Evolutionary conservation across 768 basidiomycete genomes (phyloP), one percentile per base, ranked within the genome.

Genomic region (Mycena haematopus): DNA sequence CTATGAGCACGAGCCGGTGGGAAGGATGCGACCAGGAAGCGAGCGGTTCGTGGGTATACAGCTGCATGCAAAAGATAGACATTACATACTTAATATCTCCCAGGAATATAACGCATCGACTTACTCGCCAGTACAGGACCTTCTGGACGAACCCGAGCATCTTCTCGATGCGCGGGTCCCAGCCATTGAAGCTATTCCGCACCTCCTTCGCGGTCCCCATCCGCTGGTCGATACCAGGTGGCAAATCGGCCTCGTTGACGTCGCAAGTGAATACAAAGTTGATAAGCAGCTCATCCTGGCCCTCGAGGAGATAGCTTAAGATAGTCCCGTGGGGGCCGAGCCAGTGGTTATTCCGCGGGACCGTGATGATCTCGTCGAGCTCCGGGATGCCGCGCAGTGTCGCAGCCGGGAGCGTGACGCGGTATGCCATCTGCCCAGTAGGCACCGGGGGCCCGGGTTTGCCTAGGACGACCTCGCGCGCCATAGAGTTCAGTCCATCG

Each of bases 41-140:
- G 57, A 81, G 62, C 8, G 80, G 79, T 3, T 67, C 70, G 25
- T 76, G 74, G 52, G 77, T 79, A 77, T 80, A 77, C 27, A 80
- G 60, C 60, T 62, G 22, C 1, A 17, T 35, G 14, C 13, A 29
- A 14, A 15, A 52, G 15, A 19, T 35, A 19, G 24, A 10, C 17
- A 7, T 42, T n/a, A 40, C 17, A 40, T 40, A 42, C 29, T 31
- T 31, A 9, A 31, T 31, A 31, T 31, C 8, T 7, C 42, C 10
- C 19, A 42, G 2, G 19, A 21, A 21, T 42, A 21, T 4, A 21
- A 42, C 19, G 10, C 8, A 42, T 42, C n/a, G 19, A 49, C 54
- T 42, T 33, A 62, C 60, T n/a, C 60, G 56, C 60, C 60, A 62
- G 19, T 62, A 62, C 31, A 62, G 21, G 8, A 62, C 60, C 1